phyloP scores from a whole-genome alignment of 2,329 filamentous ascomycete species.

The Penicillium decumbens region DNA sequence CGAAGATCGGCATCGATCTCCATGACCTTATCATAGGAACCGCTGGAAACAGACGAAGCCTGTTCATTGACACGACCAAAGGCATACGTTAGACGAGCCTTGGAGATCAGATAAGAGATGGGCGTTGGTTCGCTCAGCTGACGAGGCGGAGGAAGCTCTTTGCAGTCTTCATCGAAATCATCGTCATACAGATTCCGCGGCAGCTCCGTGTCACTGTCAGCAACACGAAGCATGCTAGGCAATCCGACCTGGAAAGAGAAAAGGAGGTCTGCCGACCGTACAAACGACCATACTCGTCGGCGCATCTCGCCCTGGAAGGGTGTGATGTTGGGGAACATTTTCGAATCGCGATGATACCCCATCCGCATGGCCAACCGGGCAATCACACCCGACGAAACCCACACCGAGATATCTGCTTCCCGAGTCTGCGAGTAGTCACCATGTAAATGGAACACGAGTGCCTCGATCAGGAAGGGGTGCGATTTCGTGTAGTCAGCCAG shows the following conservation, averaged over 20 bases:
- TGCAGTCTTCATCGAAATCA: conserved; percentile 57
- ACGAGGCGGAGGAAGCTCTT: conserved; percentile 53
- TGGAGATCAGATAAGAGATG: conserved; percentile 48
- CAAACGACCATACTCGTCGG: conserved; percentile 47
- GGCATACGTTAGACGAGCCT: conserved; percentile 39
- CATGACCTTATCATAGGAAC: conserved; percentile 58
- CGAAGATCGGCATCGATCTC: conserved; percentile 56
- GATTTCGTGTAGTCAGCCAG: conserved; percentile 62
- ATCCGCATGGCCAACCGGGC: conserved; percentile 61
- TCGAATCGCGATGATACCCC: conserved; percentile 61
- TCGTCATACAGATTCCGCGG: conserved; percentile 62
- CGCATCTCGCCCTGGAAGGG: conserved; percentile 59
- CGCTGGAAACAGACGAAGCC: conserved; percentile 39
- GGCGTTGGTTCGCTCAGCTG: conserved; percentile 58
- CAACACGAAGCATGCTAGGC: conserved; percentile 60
- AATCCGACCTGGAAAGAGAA: conserved; percentile 65
- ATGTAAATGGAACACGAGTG: conserved; percentile 58
- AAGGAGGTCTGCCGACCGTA: conserved; percentile 58
- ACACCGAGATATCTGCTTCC: conserved; percentile 57
- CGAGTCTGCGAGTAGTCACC: conserved; percentile 57
- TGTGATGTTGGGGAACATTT: conserved; percentile 55
- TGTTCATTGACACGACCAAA: conserved; percentile 46
- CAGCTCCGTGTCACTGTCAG: conserved; percentile 59
- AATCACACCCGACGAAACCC: conserved; percentile 58
- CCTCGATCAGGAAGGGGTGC: conserved; percentile 57